A percentile compares a stretch with the other conserved stretches of the same genome.
phyloP scores from a whole-genome alignment of 1,139 yeast species.

The Lodderomyces elongisporus region DNA sequence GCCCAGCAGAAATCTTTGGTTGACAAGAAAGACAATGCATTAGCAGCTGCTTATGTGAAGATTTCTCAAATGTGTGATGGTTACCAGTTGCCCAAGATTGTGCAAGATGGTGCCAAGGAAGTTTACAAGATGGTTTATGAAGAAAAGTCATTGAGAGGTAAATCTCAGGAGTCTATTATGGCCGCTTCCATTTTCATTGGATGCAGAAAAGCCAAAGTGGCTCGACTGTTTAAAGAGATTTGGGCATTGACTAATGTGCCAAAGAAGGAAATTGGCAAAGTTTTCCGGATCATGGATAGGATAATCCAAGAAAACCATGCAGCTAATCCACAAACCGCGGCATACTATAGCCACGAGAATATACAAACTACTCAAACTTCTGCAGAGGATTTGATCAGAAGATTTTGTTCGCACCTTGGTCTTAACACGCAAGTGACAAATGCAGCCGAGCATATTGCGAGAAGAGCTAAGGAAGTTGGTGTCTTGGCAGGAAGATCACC shows the following conservation, averaged over 20 bases:
- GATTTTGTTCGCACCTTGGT: slow-evolving; percentile 95
- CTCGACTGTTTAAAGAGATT: slow-evolving; percentile 92
- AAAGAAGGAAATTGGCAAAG: slow-evolving; percentile 87
- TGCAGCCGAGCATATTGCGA: slow-evolving; percentile 90
- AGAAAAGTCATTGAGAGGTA: slow-evolving; percentile 81
- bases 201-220: slow-evolving; percentile 90
- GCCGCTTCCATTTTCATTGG: slow-evolving; percentile 96
- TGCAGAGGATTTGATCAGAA: slow-evolving; percentile 90
- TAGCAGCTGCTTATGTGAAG: slow-evolving; percentile 85
- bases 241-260: slow-evolving; percentile 95
- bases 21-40: slow-evolving; percentile 81
- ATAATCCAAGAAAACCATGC: slow-evolving; percentile 66
- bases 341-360: slow-evolving; percentile 41
- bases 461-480: slow-evolving; percentile 84
- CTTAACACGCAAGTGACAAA: slow-evolving; percentile 79
- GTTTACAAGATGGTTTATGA: slow-evolving; percentile 90
- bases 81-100: slow-evolving; percentile 87
- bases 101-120: slow-evolving; percentile 96
- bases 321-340: slow-evolving; percentile 34
- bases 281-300: slow-evolving; percentile 74
- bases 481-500: slow-evolving; percentile 97
- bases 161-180: slow-evolving; percentile 90
- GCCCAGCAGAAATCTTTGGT: slow-evolving; percentile 84
- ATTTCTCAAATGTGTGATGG: slow-evolving; percentile 97
- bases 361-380: slow-evolving; percentile 84